These are phyloP conservation scores for Inonotus hispidus DNA, from an alignment of 1,284 basidiomycete species.

Conservation along the genomic window DNA sequence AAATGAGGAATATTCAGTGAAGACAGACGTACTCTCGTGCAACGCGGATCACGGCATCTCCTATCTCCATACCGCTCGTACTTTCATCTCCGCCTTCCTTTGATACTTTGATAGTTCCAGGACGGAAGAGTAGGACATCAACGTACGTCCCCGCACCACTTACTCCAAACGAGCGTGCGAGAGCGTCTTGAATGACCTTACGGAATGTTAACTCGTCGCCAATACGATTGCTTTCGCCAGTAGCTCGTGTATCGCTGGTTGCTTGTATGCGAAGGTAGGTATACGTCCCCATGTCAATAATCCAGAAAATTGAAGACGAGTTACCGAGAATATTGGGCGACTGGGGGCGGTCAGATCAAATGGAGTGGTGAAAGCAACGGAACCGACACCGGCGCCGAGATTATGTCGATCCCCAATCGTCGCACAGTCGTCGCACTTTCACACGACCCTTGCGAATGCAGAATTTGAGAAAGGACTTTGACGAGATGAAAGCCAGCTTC, in stretches of 20 bases:
- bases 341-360: background rate
- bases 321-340: background rate
- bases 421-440: background rate
- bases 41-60: conserved; percentile 34
- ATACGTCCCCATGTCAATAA: background rate
- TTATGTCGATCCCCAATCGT: background rate
- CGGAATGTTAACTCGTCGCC: conserved; percentile 35
- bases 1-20: background rate
- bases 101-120: background rate
- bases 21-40: conserved; percentile 25
- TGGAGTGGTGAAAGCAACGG: background rate
- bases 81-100: background rate
- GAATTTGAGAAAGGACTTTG: no score
- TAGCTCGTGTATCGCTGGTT: background rate
- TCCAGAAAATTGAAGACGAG: background rate
- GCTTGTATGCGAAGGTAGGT: conserved; percentile 14
- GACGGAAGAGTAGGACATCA: conserved; percentile 35
- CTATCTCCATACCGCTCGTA: conserved; percentile 25
- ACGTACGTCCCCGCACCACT: conserved; percentile 36
- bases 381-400: no score
- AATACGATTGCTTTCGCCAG: background rate
- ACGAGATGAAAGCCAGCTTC: no score
- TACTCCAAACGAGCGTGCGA: conserved; percentile 38
- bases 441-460: no score
- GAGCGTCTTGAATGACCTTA: conserved; percentile 39